Evolutionary conservation across 805 yeast species (phyloP).

Genomic region (Jamesozyma rosinii): DNA sequence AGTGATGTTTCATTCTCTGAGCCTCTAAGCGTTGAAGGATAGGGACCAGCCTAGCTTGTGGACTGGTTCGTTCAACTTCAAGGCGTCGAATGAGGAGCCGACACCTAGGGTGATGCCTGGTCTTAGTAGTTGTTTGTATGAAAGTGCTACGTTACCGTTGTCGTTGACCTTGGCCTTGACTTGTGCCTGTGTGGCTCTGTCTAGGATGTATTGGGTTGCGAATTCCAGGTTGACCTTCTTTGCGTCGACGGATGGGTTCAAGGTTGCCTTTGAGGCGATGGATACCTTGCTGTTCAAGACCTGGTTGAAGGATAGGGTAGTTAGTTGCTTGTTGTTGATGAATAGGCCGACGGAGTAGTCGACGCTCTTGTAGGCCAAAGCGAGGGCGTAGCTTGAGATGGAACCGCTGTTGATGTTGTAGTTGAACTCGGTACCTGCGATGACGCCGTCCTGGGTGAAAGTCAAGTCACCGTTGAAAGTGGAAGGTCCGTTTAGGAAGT

Average conservation of each 20-base stretch:
- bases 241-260: conserved; percentile 65
- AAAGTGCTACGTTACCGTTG: conserved; percentile 84
- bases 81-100: conserved; percentile 94
- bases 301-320: conserved; percentile 95
- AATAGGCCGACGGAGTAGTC: conserved; percentile 66
- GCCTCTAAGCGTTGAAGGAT: conserved; percentile 79
- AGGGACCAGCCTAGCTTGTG: conserved; percentile 95
- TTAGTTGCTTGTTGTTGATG: conserved; percentile 74
- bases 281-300: conserved; percentile 81
- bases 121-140: conserved; percentile 89
- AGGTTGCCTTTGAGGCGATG: conserved; percentile 95
- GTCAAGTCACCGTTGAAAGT: conserved; percentile 90
- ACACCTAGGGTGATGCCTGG: conserved; percentile 96
- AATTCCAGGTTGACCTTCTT: conserved; percentile 83
- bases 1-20: too few relatives aligned
- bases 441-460: conserved; percentile 89
- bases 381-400: conserved; percentile 87
- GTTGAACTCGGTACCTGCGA: conserved; percentile 93
- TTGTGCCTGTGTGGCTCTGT: conserved; percentile 43
- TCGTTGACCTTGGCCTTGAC: conserved; percentile 95
- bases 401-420: conserved; percentile 90
- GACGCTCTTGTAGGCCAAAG: conserved; percentile 85
- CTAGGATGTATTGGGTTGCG: conserved; percentile 74
- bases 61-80: conserved; percentile 89
- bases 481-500: conserved; percentile 82